Conservation (phyloP, 805 yeast species). For the Monosporozyma aerobia region DNA sequence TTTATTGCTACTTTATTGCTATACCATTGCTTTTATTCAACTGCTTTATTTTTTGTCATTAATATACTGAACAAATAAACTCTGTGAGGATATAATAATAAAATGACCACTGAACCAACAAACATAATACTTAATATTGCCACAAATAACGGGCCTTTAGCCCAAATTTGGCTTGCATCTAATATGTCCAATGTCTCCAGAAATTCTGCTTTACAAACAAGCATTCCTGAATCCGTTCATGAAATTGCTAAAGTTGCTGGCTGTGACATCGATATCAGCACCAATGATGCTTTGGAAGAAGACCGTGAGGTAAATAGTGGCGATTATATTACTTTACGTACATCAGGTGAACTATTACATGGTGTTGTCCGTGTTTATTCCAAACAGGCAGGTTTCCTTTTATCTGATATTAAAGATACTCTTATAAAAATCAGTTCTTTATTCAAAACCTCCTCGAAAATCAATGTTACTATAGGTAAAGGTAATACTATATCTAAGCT, state of each 20-base stretch:
- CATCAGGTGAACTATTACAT: conserved; percentile 76
- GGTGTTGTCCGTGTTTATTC: conserved; percentile 86
- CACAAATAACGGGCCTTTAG: conserved; percentile 72
- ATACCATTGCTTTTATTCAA: not conserved
- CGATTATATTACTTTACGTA: conserved; percentile 64
- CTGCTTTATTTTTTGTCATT: not conserved
- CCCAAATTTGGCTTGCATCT: conserved; percentile 89
- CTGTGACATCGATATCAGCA: not conserved
- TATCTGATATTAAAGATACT: conserved; percentile 78
- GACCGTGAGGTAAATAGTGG: conserved; percentile 16
- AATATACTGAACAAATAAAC: not conserved
- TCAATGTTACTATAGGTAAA: conserved; percentile 50
- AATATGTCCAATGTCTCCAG: conserved; percentile 40
- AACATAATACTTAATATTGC: conserved; percentile 12
- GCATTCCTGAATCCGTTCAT: conserved; percentile 55
- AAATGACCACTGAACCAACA: conserved; percentile 3
- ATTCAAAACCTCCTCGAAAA: conserved; percentile 38
- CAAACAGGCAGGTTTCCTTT: conserved; percentile 69
- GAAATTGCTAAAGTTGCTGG: conserved; percentile 48
- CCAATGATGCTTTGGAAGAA: not conserved
- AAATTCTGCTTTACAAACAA: conserved; percentile 58
- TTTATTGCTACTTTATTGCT: not conserved
- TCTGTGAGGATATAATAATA: not conserved
- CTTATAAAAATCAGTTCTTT: conserved; percentile 61
- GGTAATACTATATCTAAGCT: conserved; percentile 54